phyloP scores from a whole-genome alignment of 129 eudicot species.

The Chrysanthemum makinoi region DNA sequence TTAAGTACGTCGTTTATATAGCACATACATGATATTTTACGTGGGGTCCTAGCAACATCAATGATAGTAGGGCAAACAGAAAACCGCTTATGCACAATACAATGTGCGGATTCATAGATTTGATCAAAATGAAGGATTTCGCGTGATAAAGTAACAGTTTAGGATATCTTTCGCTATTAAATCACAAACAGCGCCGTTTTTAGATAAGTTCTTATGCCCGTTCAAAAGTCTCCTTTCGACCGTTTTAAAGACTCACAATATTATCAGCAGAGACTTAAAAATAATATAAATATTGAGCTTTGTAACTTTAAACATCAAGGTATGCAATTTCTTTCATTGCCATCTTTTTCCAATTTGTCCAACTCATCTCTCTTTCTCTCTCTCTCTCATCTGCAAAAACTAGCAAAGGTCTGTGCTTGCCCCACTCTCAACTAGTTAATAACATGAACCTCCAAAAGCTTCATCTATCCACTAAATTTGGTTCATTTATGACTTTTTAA shows the following conservation, averaged over 20 bases:
- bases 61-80: constrained; percentile 23
- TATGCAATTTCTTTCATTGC: constrained; percentile 16
- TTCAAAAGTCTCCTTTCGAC: not conserved
- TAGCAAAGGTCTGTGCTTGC: constrained; percentile 52
- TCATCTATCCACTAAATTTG: constrained; percentile 27
- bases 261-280: not conserved
- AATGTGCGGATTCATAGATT: constrained; percentile 19
- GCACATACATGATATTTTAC: constrained; percentile 1
- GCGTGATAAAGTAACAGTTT: not conserved
- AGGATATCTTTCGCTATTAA: constrained; percentile 1
- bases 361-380: constrained; percentile 27
- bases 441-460: constrained; percentile 32
- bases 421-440: constrained; percentile 50
- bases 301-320: constrained; percentile 9
- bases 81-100: constrained; percentile 29
- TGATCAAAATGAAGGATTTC: not conserved
- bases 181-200: not conserved
- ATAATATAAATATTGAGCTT: not conserved
- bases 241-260: not conserved
- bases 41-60: constrained; percentile 24
- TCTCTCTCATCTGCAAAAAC: constrained; percentile 41
- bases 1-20: not conserved
- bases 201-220: not conserved
- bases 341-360: constrained; percentile 39
- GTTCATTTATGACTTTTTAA: constrained; percentile 27